These are phyloP conservation scores for Prunus kanzakura DNA, from an alignment of 306 rosid genomes.

Conservation along the genomic window DNA sequence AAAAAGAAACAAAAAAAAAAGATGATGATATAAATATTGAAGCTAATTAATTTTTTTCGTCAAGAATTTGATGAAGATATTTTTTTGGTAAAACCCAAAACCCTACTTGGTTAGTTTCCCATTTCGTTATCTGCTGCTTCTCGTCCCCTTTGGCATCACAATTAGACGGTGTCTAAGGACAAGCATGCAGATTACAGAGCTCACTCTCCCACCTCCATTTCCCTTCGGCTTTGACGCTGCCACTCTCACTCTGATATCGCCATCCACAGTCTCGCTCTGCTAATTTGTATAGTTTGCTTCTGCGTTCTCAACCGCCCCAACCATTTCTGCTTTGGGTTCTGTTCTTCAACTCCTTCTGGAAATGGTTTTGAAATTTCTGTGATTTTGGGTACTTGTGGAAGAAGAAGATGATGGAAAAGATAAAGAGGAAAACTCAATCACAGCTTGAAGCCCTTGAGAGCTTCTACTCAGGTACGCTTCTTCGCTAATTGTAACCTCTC, in stretches of 20 bases:
- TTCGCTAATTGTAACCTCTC: not conserved
- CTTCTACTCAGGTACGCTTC: conserved; percentile 37
- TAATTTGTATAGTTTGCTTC: not conserved
- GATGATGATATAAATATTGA: not conserved
- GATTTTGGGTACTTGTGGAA: not conserved
- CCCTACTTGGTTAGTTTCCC: conserved; percentile 15
- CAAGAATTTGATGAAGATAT: not conserved
- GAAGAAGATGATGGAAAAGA: conserved; percentile 23
- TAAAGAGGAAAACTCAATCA: conserved; percentile 29
- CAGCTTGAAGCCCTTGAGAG: conserved; percentile 41
- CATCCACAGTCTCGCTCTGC: not conserved
- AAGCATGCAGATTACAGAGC: conserved; percentile 18
- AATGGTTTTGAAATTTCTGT: not conserved
- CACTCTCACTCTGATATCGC: not conserved
- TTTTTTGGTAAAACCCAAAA: conserved; percentile 15
- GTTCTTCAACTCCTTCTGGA: not conserved
- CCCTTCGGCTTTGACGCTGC: not conserved
- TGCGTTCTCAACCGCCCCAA: not conserved
- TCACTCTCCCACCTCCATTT: conserved; percentile 5
- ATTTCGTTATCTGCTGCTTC: conserved; percentile 15
- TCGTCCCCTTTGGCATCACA: not conserved
- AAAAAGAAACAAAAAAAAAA: no score
- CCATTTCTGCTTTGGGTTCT: not conserved
- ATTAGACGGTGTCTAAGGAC: not conserved
- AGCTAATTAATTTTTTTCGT: not conserved